Conservation (phyloP, 23 red algal genomes). For the Gracilaria domingensis region DNA sequence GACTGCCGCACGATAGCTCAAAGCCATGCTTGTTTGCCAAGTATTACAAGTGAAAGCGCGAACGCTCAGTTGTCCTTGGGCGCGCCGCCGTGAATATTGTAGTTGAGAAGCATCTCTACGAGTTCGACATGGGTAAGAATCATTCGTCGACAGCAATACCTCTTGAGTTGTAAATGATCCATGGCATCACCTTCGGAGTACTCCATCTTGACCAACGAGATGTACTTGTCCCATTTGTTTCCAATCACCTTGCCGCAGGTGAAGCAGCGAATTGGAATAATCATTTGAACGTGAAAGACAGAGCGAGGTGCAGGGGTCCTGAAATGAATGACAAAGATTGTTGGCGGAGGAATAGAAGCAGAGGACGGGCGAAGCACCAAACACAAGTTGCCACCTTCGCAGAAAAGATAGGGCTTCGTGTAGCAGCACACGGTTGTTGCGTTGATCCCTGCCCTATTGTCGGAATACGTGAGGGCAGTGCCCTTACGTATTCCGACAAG, state of each 20-base stretch:
- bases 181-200: slow-evolving; percentile 93
- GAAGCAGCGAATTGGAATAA: slow-evolving; percentile 99
- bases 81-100: slow-evolving; percentile 62
- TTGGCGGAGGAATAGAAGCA: too few species aligned
- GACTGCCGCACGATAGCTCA: too few species aligned
- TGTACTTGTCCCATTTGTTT: slow-evolving; percentile 96
- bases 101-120: slow-evolving; percentile 97
- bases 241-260: slow-evolving; percentile 98
- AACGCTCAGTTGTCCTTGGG: slow-evolving; percentile 23
- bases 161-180: slow-evolving; percentile 86
- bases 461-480: too few species aligned
- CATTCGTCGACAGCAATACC: slow-evolving; percentile 99
- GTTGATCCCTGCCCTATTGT: too few species aligned
- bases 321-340: too few species aligned
- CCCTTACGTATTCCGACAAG: too few species aligned
- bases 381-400: too few species aligned
- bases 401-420: too few species aligned
- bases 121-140: slow-evolving; percentile 98
- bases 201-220: slow-evolving; percentile 77
- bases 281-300: slow-evolving; percentile 65
- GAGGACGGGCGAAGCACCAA: too few species aligned
- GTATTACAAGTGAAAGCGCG: not conserved
- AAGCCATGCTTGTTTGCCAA: not conserved
- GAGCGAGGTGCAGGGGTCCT: not conserved
- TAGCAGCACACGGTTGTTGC: too few species aligned